Evolutionary conservation across 1,284 basidiomycete species (phyloP), one percentile per base, ranked within the genome.

Genomic region (Trichosporon coremiiforme): DNA sequence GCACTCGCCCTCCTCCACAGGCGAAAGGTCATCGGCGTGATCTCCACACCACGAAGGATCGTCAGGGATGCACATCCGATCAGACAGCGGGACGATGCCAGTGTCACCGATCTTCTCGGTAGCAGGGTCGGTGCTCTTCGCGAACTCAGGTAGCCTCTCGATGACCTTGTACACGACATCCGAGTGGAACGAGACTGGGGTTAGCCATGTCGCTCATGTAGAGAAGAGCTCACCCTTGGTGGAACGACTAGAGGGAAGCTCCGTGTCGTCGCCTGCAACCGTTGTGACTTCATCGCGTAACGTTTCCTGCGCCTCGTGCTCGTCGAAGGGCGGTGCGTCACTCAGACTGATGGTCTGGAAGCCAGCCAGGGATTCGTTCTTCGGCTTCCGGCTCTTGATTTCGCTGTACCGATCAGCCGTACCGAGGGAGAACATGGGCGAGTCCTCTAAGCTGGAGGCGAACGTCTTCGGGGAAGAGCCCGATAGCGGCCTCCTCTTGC

Each of bases 131-230:
- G 29, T 22, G 57, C 20, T n/a, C 41, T 64, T n/a, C 38, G 57
- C 57, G 17, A 67, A 70, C 12, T 66, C 69, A 3, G 69, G 69
- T 6, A 70, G 45, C 13, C 69, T 38, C 64, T 70, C 69, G 22
- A 70, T 68, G 33, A 70, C 69, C 35, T 62, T 67, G 69, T 65
- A 70, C 25, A 20, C 60, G 9, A 62, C 55, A 0, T 38, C 31
- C 4, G 55, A 9, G 35, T 67, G 53, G 64, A 70, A 70, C 2
- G 66, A 66, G 13, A 70, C 69, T 66, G 41, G 2, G 3, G n/a
- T 50, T 12, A 65, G 35, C 22, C 9, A 25, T 17, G 25, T 13
- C n/a, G 5, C 15, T 8, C 4, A 3, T 38, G 12, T 38, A 15
- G 8, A 17, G 10, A 41, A n/a, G n/a, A n/a, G 36, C 60, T 31